A percentile compares a stretch with the other conserved stretches of the same genome.
Evolutionary conservation across 306 rosid genomes (phyloP).

Genomic region (Citrullus mucosospermus): DNA sequence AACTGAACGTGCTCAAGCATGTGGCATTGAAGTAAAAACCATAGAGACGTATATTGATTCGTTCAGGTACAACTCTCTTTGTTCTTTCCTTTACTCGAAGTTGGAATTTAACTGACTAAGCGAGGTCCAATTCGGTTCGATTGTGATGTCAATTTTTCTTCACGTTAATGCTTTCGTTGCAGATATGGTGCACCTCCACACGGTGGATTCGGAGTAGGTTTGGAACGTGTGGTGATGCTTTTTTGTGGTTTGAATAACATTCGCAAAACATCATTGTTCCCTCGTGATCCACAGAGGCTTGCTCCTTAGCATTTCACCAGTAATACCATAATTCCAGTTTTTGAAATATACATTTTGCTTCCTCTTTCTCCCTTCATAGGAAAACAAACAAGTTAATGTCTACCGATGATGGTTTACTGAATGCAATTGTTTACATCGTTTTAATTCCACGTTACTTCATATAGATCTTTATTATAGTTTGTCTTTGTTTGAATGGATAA

Average conservation of each 20-base stretch:
- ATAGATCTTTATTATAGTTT: background rate
- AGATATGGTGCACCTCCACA: slow-evolving; percentile 92
- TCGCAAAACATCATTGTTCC: slow-evolving; percentile 69
- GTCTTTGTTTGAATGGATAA: background rate
- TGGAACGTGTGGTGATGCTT: slow-evolving; percentile 95
- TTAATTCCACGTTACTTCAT: background rate
- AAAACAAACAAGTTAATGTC: background rate
- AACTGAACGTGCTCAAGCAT: slow-evolving; percentile 59
- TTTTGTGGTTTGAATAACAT: slow-evolving; percentile 77
- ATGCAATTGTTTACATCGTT: background rate
- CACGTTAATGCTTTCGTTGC: background rate
- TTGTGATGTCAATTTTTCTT: background rate
- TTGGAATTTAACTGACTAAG: background rate
- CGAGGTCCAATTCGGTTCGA: background rate
- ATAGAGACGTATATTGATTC: slow-evolving; percentile 71
- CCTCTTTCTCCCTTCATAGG: background rate
- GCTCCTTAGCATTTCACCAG: slow-evolving; percentile 21
- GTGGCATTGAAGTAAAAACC: slow-evolving; percentile 65
- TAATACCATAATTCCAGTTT: background rate
- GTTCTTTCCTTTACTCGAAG: background rate
- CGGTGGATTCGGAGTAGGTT: slow-evolving; percentile 92
- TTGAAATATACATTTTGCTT: background rate
- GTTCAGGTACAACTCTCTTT: slow-evolving; percentile 45
- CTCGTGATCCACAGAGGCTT: slow-evolving; percentile 78
- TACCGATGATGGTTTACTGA: background rate